Conservation (phyloP, 2,329 filamentous ascomycete species). For the Alternaria arborescens region DNA sequence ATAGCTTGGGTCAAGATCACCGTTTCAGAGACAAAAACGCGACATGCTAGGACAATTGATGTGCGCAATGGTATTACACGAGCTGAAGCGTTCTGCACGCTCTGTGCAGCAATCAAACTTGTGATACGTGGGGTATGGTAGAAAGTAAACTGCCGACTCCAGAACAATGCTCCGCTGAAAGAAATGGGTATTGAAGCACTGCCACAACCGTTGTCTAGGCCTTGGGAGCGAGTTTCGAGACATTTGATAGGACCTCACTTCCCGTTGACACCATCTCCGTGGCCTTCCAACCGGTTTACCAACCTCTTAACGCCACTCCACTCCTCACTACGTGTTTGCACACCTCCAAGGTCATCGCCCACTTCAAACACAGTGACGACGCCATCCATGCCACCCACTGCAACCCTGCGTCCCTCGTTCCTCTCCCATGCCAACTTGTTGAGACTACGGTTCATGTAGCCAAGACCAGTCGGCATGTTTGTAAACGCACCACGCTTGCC, state of each 20-base stretch:
- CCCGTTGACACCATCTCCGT: conserved; percentile 36
- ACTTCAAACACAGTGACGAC: conserved; percentile 94
- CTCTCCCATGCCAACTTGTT: conserved; percentile 97
- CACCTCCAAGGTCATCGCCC: conserved; percentile 79
- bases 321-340: conserved; percentile 86
- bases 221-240: background rate
- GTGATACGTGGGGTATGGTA: conserved; percentile 5
- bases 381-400: conserved; percentile 91
- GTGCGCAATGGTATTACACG: background rate
- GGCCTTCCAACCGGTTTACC: conserved; percentile 73
- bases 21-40: background rate
- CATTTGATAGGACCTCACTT: conserved; percentile 20
- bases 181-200: conserved; percentile 6
- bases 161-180: conserved; percentile 7
- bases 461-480: conserved; percentile 53
- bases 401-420: conserved; percentile 84
- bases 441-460: conserved; percentile 81
- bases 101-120: background rate
- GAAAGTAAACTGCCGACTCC: conserved; percentile 5
- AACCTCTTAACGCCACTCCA: conserved; percentile 94
- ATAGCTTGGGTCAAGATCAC: background rate
- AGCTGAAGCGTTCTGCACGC: background rate
- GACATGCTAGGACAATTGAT: background rate
- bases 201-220: conserved; percentile 3
- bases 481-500: conserved; percentile 46